These are phyloP conservation scores for Purpureocillium lavendulum DNA, from an alignment of 2,329 filamentous ascomycete species.

Conservation along the genomic window DNA sequence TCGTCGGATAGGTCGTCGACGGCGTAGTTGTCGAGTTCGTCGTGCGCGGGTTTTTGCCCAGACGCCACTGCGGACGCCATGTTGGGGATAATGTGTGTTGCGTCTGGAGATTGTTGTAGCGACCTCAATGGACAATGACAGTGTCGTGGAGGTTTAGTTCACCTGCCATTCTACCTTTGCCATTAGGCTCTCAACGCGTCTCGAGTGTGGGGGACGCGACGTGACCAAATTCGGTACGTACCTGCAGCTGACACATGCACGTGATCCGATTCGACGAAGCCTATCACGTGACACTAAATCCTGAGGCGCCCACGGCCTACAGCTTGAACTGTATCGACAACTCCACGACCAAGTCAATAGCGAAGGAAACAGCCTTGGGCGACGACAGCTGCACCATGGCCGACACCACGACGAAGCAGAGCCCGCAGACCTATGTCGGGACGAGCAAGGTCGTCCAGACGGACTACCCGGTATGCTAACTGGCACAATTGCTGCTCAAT, in stretches of 20 bases:
- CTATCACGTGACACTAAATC: slow-evolving; percentile 20
- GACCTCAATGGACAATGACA: not conserved
- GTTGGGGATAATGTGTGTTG: too few species aligned
- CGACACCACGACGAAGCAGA: slow-evolving; percentile 28
- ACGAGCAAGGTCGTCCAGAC: slow-evolving; percentile 68
- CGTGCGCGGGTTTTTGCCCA: slow-evolving; percentile 24
- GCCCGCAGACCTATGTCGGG: slow-evolving; percentile 24
- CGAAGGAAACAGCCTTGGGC: slow-evolving; percentile 14
- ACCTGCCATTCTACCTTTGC: too few species aligned
- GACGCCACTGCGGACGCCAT: slow-evolving; percentile 17
- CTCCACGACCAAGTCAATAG: slow-evolving; percentile 16
- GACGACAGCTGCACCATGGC: slow-evolving; percentile 24
- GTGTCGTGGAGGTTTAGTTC: not conserved
- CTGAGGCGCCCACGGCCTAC: slow-evolving; percentile 19
- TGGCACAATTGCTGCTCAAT: slow-evolving; percentile 12
- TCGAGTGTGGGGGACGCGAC: slow-evolving; percentile 7
- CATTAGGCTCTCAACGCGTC: slow-evolving; percentile 9
- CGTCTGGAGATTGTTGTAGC: not conserved
- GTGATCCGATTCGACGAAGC: not conserved
- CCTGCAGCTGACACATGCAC: slow-evolving; percentile 2
- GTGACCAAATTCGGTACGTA: not conserved
- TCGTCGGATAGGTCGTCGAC: slow-evolving; percentile 43
- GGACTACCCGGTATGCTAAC: slow-evolving; percentile 71
- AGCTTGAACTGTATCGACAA: not conserved
- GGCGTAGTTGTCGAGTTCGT: slow-evolving; percentile 72